Conservation (phyloP, 2,329 filamentous ascomycete species). For the Hypoxylon sp. region DNA sequence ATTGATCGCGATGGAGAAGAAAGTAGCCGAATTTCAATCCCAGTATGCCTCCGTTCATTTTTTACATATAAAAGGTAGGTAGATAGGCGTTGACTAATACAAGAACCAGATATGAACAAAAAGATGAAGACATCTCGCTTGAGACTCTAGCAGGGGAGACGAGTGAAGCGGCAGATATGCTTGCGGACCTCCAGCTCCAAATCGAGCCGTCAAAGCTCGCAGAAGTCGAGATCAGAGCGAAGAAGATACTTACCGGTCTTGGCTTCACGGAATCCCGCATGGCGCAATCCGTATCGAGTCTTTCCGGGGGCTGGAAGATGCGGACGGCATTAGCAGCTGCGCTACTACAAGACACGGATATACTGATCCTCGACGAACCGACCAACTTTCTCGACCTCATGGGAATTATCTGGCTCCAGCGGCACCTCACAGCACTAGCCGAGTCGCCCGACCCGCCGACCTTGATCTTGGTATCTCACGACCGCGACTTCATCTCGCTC, state of each 20-base stretch:
- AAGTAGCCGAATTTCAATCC: constrained; percentile 70
- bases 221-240: constrained; percentile 76
- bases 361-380: constrained; percentile 87
- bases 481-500: constrained; percentile 83
- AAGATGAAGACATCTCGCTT: constrained; percentile 69
- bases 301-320: constrained; percentile 86
- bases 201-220: constrained; percentile 76
- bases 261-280: constrained; percentile 78
- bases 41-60: constrained; percentile 58
- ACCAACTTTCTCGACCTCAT: constrained; percentile 89
- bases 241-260: constrained; percentile 76
- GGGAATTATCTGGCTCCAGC: constrained; percentile 88
- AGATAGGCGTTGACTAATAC: not conserved
- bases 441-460: constrained; percentile 72
- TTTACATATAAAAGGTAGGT: constrained; percentile 1
- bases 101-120: constrained; percentile 63
- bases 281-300: constrained; percentile 70
- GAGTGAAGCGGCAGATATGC: constrained; percentile 77
- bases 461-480: constrained; percentile 85
- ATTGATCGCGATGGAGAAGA: constrained; percentile 77
- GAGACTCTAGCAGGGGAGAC: constrained; percentile 74
- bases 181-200: constrained; percentile 77
- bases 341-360: constrained; percentile 80
- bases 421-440: constrained; percentile 73
- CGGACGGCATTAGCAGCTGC: constrained; percentile 75